Evolutionary conservation across 2,329 filamentous ascomycete genomes (phyloP), one percentile per base, ranked within the genome.

Genomic region (Teratosphaeria epicoccoides): DNA sequence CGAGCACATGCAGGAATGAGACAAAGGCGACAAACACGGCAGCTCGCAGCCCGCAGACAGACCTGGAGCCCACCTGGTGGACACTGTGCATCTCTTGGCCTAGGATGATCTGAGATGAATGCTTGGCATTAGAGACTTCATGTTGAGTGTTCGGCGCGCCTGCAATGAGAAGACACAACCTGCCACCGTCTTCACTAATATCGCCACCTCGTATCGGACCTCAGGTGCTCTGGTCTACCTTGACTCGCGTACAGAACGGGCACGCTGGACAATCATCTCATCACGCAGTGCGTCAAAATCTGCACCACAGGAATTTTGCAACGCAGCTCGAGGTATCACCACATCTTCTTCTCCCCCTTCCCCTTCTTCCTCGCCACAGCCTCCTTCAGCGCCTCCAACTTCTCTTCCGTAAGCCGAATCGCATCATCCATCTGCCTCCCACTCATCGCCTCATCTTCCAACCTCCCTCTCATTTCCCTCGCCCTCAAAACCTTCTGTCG

Each of bases 361-460:
- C n/a, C 57, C 60, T 74, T 78, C 65, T 76, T 81, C 64, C 76
- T 77, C 56, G 80, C 78, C 49, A 91, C 76, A 25, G 88, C 85
- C 43, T 79, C 77, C 68, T 90, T 90, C 56, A 98, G 71, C 43
- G 85, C 80, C 51, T 79, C 77, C 26, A 98, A 72, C 63, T 87
- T 85, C 72, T 95, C 85, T 66, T 96, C 88, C 2, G 91, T 96
- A 25, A 95, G 80, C 50, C 80, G 75, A 54, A 96, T 91, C 20
- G 88, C 87, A 71, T 94, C 66, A 40, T 81, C 78, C 43, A 98
- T 73, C 65, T 88, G 85, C 72, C 95, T 84, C 65, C 95, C 88
- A 2, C 88, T 95, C 49, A 95, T 81, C 49, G 80, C 73, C 58
- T 79, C 76, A 52, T 79, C 78, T 23, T 79, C 72, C 26, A 67